Evolutionary conservation across 495 filamentous ascomycete genomes (phyloP).

Genomic region (Rostrohypoxylon terebratum): DNA sequence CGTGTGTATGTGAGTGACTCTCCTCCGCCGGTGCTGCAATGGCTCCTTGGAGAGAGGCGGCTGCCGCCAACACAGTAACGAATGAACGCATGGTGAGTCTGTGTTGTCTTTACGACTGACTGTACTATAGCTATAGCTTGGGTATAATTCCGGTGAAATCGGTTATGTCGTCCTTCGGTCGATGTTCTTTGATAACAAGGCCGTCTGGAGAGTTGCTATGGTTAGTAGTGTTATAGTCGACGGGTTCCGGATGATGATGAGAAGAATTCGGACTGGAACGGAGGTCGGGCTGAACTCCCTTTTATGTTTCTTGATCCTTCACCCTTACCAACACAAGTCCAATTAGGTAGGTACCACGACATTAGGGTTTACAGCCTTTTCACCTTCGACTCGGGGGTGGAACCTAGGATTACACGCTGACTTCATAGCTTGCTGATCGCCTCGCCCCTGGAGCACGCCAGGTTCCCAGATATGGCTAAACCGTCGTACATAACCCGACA

Average conservation of each 20-base stretch:
- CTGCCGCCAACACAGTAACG: conserved; percentile 29
- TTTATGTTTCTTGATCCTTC: conserved; percentile 25
- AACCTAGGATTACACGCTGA: conserved; percentile 22
- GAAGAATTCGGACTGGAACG: conserved; percentile 11
- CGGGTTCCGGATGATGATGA: background rate
- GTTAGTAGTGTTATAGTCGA: conserved; percentile 13
- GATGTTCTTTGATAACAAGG: conserved; percentile 7
- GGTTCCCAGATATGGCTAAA: conserved; percentile 9
- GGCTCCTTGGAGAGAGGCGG: conserved; percentile 34
- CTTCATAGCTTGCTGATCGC: conserved; percentile 31
- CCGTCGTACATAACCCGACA: conserved; percentile 8
- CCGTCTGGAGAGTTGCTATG: conserved; percentile 21
- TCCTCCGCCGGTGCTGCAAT: conserved; percentile 23
- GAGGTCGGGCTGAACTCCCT: conserved; percentile 17
- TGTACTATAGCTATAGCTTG: background rate
- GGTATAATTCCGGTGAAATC: background rate
- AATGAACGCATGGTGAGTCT: conserved; percentile 38
- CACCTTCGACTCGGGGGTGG: background rate
- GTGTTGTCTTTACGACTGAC: conserved; percentile 6
- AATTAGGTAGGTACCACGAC: conserved; percentile 3
- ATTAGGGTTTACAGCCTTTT: conserved; percentile 7
- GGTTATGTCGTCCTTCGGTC: background rate
- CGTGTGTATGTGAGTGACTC: background rate
- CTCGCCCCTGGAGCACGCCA: conserved; percentile 12
- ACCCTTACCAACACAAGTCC: background rate